Evolutionary conservation across 139 green algal genomes (phyloP).

Genomic region (Chlamydomonas sphaeroides): DNA sequence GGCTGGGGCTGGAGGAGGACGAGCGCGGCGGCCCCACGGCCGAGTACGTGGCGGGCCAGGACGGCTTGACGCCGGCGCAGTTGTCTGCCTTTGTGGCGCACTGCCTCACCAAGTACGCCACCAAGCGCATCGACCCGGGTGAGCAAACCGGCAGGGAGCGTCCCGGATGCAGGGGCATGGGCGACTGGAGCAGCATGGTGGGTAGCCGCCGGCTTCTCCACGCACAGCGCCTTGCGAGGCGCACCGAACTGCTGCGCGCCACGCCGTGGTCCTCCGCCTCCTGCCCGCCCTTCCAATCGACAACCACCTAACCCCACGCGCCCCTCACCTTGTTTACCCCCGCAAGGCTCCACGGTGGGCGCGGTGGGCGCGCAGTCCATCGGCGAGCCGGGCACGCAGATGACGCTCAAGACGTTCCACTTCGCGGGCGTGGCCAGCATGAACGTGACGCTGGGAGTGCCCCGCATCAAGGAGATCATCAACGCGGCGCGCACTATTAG

Average conservation of each 20-base stretch:
- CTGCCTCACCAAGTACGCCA: constrained; percentile 74
- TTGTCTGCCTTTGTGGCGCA: constrained; percentile 73
- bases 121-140: constrained; percentile 92
- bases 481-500: constrained; percentile 95
- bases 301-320: too few species aligned
- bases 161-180: too few species aligned
- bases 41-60: constrained; percentile 73
- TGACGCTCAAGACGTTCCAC: constrained; percentile 99
- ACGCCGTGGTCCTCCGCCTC: not conserved
- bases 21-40: constrained; percentile 37
- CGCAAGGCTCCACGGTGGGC: constrained; percentile 84
- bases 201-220: too few species aligned
- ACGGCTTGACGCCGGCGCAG: constrained; percentile 71
- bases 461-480: constrained; percentile 99
- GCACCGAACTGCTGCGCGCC: too few species aligned
- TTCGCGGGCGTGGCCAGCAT: constrained; percentile 98
- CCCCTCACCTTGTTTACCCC: not conserved
- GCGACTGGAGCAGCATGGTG: too few species aligned
- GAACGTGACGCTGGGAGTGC: constrained; percentile 97
- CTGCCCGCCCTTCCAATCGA: too few species aligned
- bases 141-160: not conserved
- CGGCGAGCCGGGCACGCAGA: constrained; percentile 97
- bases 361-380: constrained; percentile 95
- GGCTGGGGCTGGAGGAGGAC: constrained; percentile 62
- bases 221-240: too few species aligned